Evolutionary conservation across 257 asterid species (phyloP).

Genomic region (Nicotiana benthamiana): DNA sequence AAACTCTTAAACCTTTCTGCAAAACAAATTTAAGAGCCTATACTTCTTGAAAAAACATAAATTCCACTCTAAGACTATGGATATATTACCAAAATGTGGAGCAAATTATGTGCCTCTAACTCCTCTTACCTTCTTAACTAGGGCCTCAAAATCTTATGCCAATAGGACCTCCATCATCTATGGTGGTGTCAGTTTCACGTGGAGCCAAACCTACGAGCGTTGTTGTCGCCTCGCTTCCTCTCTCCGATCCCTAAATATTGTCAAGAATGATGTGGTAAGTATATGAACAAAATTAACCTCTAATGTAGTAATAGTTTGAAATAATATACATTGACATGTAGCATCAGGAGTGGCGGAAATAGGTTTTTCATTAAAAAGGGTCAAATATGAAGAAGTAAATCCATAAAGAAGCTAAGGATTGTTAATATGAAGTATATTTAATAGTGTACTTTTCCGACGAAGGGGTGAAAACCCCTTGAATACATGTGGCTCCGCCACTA

Average conservation of each 20-base stretch:
- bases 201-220: slow-evolving; percentile 60
- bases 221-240: slow-evolving; percentile 75
- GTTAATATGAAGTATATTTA: too few relatives aligned
- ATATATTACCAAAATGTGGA: slow-evolving; percentile 46
- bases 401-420: too few relatives aligned
- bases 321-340: too few relatives aligned
- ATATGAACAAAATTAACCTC: too few relatives aligned
- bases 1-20: background rate
- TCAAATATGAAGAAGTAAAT: too few relatives aligned
- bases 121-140: background rate
- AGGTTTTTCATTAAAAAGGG: too few relatives aligned
- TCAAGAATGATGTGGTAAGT: slow-evolving; percentile 53
- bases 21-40: background rate
- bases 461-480: too few relatives aligned
- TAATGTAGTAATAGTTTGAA: too few relatives aligned
- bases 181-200: slow-evolving; percentile 43
- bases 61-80: slow-evolving; percentile 24
- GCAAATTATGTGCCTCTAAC: slow-evolving; percentile 65
- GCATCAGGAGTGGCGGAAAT: too few relatives aligned
- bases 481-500: too few relatives aligned
- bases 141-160: slow-evolving; percentile 58
- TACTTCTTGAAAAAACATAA: background rate
- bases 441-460: too few relatives aligned
- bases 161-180: slow-evolving; percentile 46
- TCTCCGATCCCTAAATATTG: slow-evolving; percentile 17